Evolutionary conservation across 495 filamentous ascomycete genomes (phyloP).

Genomic region (Venustampulla echinocandica): DNA sequence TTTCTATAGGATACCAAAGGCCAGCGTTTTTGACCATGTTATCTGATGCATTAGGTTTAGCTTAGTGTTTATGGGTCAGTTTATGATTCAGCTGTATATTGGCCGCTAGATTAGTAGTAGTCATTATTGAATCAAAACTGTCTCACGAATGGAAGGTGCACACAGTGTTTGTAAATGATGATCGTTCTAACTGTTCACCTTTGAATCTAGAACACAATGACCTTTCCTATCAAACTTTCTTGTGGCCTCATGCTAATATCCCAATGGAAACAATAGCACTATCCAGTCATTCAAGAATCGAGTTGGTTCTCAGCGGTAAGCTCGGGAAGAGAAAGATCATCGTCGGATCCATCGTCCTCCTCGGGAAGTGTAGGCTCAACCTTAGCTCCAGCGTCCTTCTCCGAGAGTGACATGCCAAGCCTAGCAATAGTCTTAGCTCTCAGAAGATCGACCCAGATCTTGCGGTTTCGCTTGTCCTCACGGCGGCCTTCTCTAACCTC

Average conservation of each 20-base stretch:
- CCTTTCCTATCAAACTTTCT: too few species aligned
- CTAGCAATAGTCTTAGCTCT: conserved; percentile 2
- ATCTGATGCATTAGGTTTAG: background rate
- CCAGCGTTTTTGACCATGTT: background rate
- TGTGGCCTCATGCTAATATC: too few species aligned
- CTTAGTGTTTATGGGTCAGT: background rate
- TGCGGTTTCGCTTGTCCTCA: conserved; percentile 8
- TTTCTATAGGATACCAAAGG: background rate
- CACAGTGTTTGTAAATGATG: background rate
- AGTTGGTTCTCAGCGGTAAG: background rate
- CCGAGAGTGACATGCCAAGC: background rate
- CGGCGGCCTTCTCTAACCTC: conserved; percentile 6
- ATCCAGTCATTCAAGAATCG: too few species aligned
- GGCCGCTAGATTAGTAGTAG: background rate
- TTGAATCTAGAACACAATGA: too few species aligned
- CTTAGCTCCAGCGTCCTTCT: too few species aligned
- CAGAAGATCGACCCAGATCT: conserved; percentile 9
- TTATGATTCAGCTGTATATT: background rate
- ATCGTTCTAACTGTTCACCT: too few species aligned
- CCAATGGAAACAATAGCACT: too few species aligned
- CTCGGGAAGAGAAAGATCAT: background rate
- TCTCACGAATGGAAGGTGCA: background rate
- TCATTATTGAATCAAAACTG: background rate
- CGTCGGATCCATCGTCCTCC: too few species aligned
- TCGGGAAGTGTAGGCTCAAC: too few species aligned